Evolutionary conservation across 1,139 yeast species (phyloP), one percentile per base, ranked within the genome.

Genomic region (Meyerozyma carpophila): DNA sequence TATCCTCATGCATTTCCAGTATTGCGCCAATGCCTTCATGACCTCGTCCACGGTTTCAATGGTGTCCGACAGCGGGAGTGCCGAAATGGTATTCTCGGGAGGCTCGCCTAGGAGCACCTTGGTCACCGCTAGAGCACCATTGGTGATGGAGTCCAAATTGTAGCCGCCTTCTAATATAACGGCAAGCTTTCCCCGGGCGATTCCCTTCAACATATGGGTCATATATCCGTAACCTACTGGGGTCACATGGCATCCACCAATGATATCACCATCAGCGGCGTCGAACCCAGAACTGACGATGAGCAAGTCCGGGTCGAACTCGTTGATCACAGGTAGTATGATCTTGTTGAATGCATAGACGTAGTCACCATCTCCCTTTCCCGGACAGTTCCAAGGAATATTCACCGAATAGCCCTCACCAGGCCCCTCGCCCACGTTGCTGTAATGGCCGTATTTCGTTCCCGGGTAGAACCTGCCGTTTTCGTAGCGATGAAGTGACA

Each of bases 191-290:
- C 98, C 98, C 53, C 79, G 79, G 2, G 97, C 96, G 41, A 94
- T 69, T 32, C 88, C 81, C 63, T 90, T 91, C 52, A 94, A 71
- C 83, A 84, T 75, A 57, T 90, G 96, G 2, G 98, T 88, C 96
- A 94, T 89, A 51, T 89, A 91, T 7, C 96, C 97, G 61, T 93
- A 94, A 14, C 97, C 96, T 37, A 90, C 85, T 2, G 98, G 98
- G 0, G 96, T 79, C 4, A 94, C 95, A 61, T 88, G 95, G 62
- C 97, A 93, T 36, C 94, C 96, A n/a, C 98, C 99, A 52, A 94
- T 88, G 45, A 89, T 84, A 65, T 94, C 99, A 43, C 98, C 98
- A 55, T 88, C 96, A 0, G 99, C 99, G 21, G 98, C 98, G 67
- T 93, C 99, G 58, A 93, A 93, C 0, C 99, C 99, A 0, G 98